Base-by-base conservation (phyloP, 257 asterid species). In the Lycium ferocissimum region DNA sequence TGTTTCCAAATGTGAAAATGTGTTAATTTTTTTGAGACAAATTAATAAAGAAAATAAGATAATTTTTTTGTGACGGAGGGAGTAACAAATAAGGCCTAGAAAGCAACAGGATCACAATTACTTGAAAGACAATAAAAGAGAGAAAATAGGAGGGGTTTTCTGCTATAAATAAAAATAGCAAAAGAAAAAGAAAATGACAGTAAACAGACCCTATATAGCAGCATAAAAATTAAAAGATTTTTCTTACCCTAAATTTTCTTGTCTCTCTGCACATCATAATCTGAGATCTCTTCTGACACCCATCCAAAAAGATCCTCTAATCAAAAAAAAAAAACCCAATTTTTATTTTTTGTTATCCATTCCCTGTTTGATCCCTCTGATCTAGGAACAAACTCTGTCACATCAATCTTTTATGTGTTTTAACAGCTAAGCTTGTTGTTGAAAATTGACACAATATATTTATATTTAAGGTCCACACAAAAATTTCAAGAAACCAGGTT, bases 301-400 rank as follows among this genome's bases (percentile, higher is more conserved):
- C 87, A 87, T 89, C 87, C 81, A 59, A 63, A 26, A 83, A 73
- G 87, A 90, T 91, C 88, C 83, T 73, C 88, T 84, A 80, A 85
- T 83, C 89, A 84, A 83, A 85, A 89, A 83, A 20, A 13, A 84
- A 20, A 73, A 20, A n/a, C 1, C 17, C 57, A 79, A 87, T 40
- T 85, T 87, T 82, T 89, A 89, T 89, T 26, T 88, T 92, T 89
- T 86, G 89, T 91, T 93, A 92, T 92, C 97, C 93, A 70, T 87
- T 88, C 66, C 81, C 78, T 89, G 86, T 88, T 75, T 84, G 87
- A 89, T 89, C 89, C 89, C 91, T 90, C 87, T 88, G 91, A 92
- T 89, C 92, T 90, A 90, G 95, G 95, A 96, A 94, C 99, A 96
- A 96, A 89, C 90, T 93, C 99, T 96, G 98, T 88, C 98, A 89